phyloP scores from a whole-genome alignment of 1,284 basidiomycete genomes.

The Leccinum griseonigrum region DNA sequence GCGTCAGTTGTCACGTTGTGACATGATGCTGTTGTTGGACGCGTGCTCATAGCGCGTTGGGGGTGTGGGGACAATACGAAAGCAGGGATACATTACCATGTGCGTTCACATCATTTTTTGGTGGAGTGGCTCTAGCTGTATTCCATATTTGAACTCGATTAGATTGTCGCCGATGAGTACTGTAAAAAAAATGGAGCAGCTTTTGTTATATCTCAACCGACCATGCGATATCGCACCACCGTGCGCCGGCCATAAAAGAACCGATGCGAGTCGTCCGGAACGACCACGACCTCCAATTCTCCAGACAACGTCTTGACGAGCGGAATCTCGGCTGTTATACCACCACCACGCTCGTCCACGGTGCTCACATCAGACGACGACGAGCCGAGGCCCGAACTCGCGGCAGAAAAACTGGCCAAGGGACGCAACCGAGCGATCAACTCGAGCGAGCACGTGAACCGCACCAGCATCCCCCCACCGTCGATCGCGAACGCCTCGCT shows the following conservation, averaged over 20 bases:
- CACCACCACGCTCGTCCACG: background rate
- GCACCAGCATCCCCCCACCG: slow-evolving; percentile 38
- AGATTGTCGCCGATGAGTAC: too few species aligned
- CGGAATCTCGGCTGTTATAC: slow-evolving; percentile 8
- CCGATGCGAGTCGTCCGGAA: slow-evolving; percentile 50
- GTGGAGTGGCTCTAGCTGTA: too few species aligned
- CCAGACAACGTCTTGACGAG: slow-evolving; percentile 41
- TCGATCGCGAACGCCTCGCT: slow-evolving; percentile 34
- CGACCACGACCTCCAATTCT: slow-evolving; percentile 48
- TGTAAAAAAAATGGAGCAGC: too few species aligned
- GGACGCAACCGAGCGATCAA: slow-evolving; percentile 32
- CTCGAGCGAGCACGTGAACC: slow-evolving; percentile 39
- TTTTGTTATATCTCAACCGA: slow-evolving; percentile 33
- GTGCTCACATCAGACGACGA: background rate
- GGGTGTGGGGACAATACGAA: too few species aligned
- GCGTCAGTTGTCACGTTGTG: too few species aligned
- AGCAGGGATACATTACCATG: too few species aligned
- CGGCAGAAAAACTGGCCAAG: background rate
- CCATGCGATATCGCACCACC: slow-evolving; percentile 48
- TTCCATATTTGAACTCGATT: too few species aligned
- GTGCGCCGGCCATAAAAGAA: slow-evolving; percentile 51
- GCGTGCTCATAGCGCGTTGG: too few species aligned
- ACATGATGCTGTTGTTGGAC: too few species aligned
- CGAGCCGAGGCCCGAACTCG: background rate
- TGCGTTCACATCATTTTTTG: too few species aligned